Base-by-base conservation (phyloP, 805 yeast genomes). In the Kodamaea leandrae region DNA sequence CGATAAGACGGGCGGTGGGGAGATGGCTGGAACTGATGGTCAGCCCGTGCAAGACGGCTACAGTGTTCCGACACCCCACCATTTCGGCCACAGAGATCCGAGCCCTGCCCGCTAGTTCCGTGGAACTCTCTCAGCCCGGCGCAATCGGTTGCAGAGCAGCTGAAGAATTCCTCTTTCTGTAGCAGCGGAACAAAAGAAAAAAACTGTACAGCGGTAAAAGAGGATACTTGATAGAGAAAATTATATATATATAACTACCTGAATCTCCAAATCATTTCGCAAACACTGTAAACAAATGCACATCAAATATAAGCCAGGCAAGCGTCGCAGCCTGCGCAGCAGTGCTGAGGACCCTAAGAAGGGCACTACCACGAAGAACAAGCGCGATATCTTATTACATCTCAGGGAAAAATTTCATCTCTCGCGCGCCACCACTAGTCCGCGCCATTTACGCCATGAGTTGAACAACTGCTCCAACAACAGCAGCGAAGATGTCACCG, bases 291-390 rank as follows among this genome's bases (percentile, higher is more conserved):
- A n/a, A n/a, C n/a, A 20, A 13, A 36, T 36, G 39, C 32, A 25
- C 27, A 36, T 36, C 20, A 36, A 36, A 23, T 36, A 36, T 28
- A 27, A 36, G 18, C 34, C 39, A 8, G 15, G 33, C 27, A 30
- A 17, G n/a, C 24, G 39, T 6, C 25, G 39, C 27, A 17, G 34
- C 16, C 28, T 36, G 34, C 14, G 14, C 18, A 28, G 24, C 24
- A 25, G 30, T 32, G 7, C 14, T 9, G 32, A 36, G 4, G 32
- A 27, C 12, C 14, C 36, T 6, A 14, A 6, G 4, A 10, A 8
- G 10, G 18, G 9, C 15, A 14, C 28, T 6, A 25, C 15, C 32
- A 27, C 5, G 10, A 12, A 7, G 21, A 4, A 17, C n/a, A 30
- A 30, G 33, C 33, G 21, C 17, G 13, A 30, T 6, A 15, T 30